Conservation (phyloP, 305 asterid genomes). For the Fraxinus ornus region DNA sequence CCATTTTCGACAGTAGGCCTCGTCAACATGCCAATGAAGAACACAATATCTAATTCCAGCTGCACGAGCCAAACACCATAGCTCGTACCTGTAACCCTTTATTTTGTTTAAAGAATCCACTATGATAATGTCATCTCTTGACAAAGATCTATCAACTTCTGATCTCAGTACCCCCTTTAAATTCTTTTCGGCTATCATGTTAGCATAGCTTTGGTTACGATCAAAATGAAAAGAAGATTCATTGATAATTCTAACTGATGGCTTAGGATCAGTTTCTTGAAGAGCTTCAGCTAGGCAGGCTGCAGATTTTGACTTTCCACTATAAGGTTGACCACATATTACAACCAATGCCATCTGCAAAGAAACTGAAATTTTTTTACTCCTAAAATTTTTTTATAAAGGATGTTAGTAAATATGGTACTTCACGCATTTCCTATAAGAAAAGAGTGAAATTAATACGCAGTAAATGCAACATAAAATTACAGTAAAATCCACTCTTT, state of each 20-base stretch:
- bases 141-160: conserved; percentile 84
- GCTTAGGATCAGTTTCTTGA: conserved; percentile 60
- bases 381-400: not conserved
- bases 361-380: not conserved
- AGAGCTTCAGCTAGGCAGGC: conserved; percentile 74
- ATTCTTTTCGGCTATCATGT: conserved; percentile 90
- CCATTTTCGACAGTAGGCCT: conserved; percentile 62
- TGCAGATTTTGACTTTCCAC: conserved; percentile 88
- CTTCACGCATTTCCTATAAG: not conserved
- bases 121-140: conserved; percentile 67
- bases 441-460: not conserved
- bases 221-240: conserved; percentile 82
- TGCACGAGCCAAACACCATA: conserved; percentile 97
- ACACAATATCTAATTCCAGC: conserved; percentile 90
- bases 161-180: conserved; percentile 89
- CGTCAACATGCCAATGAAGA: conserved; percentile 69
- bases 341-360: conserved; percentile 91
- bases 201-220: conserved; percentile 73
- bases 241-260: conserved; percentile 60
- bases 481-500: not conserved
- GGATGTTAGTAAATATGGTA: not conserved
- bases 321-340: conserved; percentile 93
- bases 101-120: conserved; percentile 94
- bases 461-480: not conserved
- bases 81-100: conserved; percentile 93